A percentile compares a stretch with the other conserved stretches of the same genome.
Evolutionary conservation across 805 yeast genomes (phyloP).

Genomic region (Limtongia smithiae): DNA sequence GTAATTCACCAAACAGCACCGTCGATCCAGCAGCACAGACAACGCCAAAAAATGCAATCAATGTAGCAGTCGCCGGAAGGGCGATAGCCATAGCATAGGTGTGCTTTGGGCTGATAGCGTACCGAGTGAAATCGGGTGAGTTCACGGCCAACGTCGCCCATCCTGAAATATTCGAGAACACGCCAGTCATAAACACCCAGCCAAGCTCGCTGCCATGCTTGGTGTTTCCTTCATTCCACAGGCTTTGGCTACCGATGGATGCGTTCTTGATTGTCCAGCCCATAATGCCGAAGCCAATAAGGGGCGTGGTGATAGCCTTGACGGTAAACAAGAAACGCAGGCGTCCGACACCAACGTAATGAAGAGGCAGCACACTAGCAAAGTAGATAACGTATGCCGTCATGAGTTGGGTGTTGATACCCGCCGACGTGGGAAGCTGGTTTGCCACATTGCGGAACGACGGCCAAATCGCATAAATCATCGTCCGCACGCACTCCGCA

Average conservation of each 20-base stretch:
- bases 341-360: conserved; percentile 76
- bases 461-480: conserved; percentile 72
- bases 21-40: conserved; percentile 20
- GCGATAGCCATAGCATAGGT: conserved; percentile 2
- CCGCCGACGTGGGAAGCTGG: conserved; percentile 30
- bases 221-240: conserved; percentile 6
- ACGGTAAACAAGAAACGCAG: conserved; percentile 80
- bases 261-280: conserved; percentile 58
- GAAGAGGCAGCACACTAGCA: conserved; percentile 71
- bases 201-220: conserved; percentile 13
- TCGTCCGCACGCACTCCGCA: conserved; percentile 71
- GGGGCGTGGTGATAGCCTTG: conserved; percentile 60
- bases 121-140: conserved; percentile 37
- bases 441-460: conserved; percentile 40
- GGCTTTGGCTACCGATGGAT: background rate
- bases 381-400: conserved; percentile 78
- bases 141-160: conserved; percentile 14
- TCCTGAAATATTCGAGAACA: conserved; percentile 14
- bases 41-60: conserved; percentile 17
- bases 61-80: conserved; percentile 6
- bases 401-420: conserved; percentile 48
- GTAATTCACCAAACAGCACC: conserved; percentile 11
- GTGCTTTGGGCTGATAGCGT: conserved; percentile 41
- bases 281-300: conserved; percentile 77
- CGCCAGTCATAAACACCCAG: conserved; percentile 11